These are phyloP conservation scores for Ceratobasidium sp. DNA, from an alignment of 1,284 basidiomycete genomes.

Conservation along the genomic window DNA sequence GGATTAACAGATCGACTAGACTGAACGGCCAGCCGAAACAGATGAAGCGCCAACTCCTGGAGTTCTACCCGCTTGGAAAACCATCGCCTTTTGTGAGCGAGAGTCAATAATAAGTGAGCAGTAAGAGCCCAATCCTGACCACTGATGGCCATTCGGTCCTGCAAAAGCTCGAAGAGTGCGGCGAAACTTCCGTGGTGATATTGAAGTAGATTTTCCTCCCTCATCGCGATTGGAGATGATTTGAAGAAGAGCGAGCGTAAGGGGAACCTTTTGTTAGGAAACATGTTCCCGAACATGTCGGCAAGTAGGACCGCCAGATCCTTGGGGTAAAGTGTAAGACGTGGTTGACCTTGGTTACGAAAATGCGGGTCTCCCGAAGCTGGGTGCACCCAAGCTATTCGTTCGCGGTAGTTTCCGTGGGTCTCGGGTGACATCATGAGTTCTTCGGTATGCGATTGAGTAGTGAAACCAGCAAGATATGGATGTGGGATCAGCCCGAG, in stretches of 20 bases:
- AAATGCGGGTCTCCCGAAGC: not conserved
- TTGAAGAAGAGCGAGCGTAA: not conserved
- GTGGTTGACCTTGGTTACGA: not conserved
- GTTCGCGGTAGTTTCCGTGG: slow-evolving; percentile 19
- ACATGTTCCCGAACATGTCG: not conserved
- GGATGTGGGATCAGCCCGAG: slow-evolving; percentile 19
- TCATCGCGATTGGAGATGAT: not conserved
- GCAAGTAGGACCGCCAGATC: not conserved
- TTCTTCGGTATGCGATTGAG: slow-evolving; percentile 15
- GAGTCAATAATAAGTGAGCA: not conserved
- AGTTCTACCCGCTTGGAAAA: not conserved
- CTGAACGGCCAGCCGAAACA: not conserved
- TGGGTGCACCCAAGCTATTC: slow-evolving; percentile 33
- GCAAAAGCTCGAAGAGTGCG: not conserved
- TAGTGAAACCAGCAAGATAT: slow-evolving; percentile 14
- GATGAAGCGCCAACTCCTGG: not conserved
- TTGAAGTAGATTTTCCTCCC: not conserved
- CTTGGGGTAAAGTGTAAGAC: not conserved
- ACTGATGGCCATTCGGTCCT: not conserved
- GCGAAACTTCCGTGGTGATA: slow-evolving; percentile 7
- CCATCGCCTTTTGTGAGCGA: not conserved
- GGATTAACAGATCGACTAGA: not conserved
- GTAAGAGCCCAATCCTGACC: not conserved
- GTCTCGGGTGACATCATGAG: not conserved
- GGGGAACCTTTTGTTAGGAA: not conserved